These are phyloP conservation scores for Euphorbia lathyris DNA, from an alignment of 345 rosid species.

Conservation along the genomic window DNA sequence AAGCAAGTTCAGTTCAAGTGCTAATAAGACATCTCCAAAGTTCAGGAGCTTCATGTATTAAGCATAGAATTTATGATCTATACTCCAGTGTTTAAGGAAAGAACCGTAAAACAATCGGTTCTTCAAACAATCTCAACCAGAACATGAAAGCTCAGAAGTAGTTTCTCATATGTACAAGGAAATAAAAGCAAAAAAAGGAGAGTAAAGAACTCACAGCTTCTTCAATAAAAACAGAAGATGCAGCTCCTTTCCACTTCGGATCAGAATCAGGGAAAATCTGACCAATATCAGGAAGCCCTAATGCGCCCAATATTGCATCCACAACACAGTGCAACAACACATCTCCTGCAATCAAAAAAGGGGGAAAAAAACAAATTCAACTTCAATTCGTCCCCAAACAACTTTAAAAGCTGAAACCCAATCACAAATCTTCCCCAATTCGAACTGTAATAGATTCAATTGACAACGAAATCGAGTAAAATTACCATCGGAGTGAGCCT, in stretches of 20 bases:
- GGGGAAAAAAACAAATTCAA: not conserved
- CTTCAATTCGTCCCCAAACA: not conserved
- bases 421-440: not conserved
- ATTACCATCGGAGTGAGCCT: slow-evolving; percentile 97
- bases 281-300: slow-evolving; percentile 97
- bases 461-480: not conserved
- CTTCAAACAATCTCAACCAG: not conserved
- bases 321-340: slow-evolving; percentile 97
- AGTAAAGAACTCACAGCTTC: slow-evolving; percentile 87
- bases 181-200: not conserved
- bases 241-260: slow-evolving; percentile 97
- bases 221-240: slow-evolving; percentile 80
- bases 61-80: not conserved
- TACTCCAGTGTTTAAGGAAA: not conserved
- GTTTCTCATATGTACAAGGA: no score
- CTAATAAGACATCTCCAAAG: no score
- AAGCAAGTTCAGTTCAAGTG: no score
- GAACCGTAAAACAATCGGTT: not conserved
- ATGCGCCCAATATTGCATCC: slow-evolving; percentile 93
- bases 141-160: not conserved
- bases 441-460: not conserved
- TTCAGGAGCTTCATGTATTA: no score
- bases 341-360: slow-evolving; percentile 66
- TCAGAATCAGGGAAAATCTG: slow-evolving; percentile 93
- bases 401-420: no score